Conservation (phyloP, 106 monocot genomes). For the Alisma plantagoaquatica region DNA sequence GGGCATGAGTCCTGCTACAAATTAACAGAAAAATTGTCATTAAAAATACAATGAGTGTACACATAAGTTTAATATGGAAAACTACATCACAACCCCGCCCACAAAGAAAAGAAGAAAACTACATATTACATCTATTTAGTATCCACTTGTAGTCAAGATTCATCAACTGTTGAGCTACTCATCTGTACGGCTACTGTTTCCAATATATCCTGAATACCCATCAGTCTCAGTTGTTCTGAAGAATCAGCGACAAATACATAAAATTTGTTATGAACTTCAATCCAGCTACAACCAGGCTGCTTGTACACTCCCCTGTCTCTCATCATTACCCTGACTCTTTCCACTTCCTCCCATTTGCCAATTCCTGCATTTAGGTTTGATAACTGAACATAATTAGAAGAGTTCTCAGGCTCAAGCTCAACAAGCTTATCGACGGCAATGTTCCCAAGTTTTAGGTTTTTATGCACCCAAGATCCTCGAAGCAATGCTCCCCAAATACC, state of each 20-base stretch:
- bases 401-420: conserved; percentile 9
- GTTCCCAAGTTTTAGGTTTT: conserved; percentile 5
- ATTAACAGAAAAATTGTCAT: too few relatives aligned
- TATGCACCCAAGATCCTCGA: conserved; percentile 10
- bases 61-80: too few relatives aligned
- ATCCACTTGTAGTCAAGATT: too few relatives aligned
- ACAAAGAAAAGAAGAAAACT: too few relatives aligned
- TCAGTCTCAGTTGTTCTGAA: background rate
- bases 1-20: too few relatives aligned
- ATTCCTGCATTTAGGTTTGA: conserved; percentile 18
- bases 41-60: too few relatives aligned
- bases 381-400: conserved; percentile 10
- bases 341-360: conserved; percentile 20
- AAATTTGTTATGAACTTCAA: conserved; percentile 13
- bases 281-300: conserved; percentile 22
- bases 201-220: conserved; percentile 1
- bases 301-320: conserved; percentile 7
- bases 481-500: conserved; percentile 17
- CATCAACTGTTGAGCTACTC: background rate
- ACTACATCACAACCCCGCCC: too few relatives aligned
- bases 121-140: too few relatives aligned
- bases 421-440: conserved; percentile 13
- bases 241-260: conserved; percentile 12
- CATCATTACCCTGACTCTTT: conserved; percentile 10
- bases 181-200: conserved; percentile 11